Evolutionary conservation across 768 basidiomycete genomes (phyloP).

Genomic region (Butyriboletus loyo): DNA sequence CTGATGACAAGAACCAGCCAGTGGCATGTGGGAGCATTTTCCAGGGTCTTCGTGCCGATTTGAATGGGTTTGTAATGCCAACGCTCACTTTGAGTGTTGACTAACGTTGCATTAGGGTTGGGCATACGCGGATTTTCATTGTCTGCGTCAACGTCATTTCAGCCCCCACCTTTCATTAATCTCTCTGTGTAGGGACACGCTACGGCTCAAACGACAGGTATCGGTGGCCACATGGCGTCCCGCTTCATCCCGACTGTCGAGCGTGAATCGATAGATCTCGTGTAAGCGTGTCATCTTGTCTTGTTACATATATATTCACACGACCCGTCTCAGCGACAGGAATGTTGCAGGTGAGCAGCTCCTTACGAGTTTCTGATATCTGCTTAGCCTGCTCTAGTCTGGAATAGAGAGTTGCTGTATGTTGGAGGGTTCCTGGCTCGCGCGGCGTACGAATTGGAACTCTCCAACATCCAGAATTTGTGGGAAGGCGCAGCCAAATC

Average conservation of each 20-base stretch:
- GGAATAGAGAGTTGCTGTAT: constrained; percentile 71
- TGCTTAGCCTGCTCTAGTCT: constrained; percentile 43
- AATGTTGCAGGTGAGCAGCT: constrained; percentile 2
- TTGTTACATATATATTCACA: background rate
- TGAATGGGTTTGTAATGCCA: constrained; percentile 62
- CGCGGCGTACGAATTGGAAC: constrained; percentile 10
- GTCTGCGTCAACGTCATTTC: background rate
- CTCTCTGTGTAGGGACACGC: constrained; percentile 7
- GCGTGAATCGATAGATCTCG: constrained; percentile 15
- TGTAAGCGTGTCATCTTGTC: background rate
- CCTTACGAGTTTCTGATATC: background rate
- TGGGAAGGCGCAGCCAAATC: constrained; percentile 50
- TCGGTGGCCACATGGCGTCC: constrained; percentile 18
- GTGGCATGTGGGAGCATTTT: constrained; percentile 76
- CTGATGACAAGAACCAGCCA: constrained; percentile 60
- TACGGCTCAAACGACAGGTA: constrained; percentile 13
- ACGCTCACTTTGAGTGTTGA: background rate
- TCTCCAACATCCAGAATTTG: constrained; percentile 27
- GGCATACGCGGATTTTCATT: constrained; percentile 15
- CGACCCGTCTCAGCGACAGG: constrained; percentile 2
- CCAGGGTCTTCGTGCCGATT: constrained; percentile 80
- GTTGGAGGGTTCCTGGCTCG: constrained; percentile 12
- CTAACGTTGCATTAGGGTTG: constrained; percentile 4
- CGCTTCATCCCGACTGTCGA: constrained; percentile 16
- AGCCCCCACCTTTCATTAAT: background rate